Percentiles rank a stretch among this genome's conserved stretches.
These are phyloP conservation scores for Abrus pulchellus DNA, from an alignment of 306 rosid species.

Conservation along the genomic window DNA sequence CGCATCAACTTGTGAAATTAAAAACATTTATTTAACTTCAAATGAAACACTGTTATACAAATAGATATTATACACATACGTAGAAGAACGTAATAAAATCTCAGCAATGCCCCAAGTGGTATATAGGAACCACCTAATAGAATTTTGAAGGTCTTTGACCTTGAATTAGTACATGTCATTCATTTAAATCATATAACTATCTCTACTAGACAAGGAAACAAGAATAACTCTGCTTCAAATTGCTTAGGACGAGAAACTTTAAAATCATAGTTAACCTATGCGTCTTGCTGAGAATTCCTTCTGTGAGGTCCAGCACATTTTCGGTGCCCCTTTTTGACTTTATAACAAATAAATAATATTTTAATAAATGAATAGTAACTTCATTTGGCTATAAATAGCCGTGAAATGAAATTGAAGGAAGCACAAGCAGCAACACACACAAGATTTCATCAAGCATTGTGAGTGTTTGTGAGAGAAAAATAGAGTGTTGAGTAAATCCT, in stretches of 20 bases:
- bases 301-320: too few species aligned
- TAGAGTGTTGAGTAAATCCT: too few species aligned
- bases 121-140: conserved; percentile 13
- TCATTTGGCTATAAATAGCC: too few species aligned
- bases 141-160: conserved; percentile 4
- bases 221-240: conserved; percentile 36
- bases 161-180: background rate
- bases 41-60: conserved; percentile 34
- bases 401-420: too few species aligned
- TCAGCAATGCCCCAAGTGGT: conserved; percentile 26
- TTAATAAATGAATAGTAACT: too few species aligned
- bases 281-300: conserved; percentile 18
- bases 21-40: conserved; percentile 42
- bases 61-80: background rate
- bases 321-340: too few species aligned
- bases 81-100: conserved; percentile 1
- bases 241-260: conserved; percentile 30
- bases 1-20: conserved; percentile 18
- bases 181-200: conserved; percentile 10
- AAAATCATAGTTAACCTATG: background rate
- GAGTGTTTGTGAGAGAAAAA: too few species aligned
- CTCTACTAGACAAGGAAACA: background rate
- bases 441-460: too few species aligned
- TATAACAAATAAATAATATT: too few species aligned
- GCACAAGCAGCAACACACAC: too few species aligned